Base-by-base conservation (phyloP, 2,329 filamentous ascomycete species). In the Neopestalotiopsis clavispora region DNA sequence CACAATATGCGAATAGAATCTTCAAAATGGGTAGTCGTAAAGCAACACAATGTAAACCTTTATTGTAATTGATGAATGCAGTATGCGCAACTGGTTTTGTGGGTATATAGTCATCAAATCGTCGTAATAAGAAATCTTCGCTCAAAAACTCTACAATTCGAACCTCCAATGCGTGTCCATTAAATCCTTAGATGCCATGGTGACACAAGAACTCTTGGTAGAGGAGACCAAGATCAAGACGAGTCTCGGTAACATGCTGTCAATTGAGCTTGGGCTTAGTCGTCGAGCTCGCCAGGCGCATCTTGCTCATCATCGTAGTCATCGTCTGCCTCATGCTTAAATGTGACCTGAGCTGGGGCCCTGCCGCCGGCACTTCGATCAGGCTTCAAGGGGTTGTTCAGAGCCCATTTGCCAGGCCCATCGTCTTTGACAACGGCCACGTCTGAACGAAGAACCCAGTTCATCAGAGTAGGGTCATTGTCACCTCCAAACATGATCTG, bases 361-460 rank as follows among this genome's bases (percentile, higher is more conserved):
- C 73, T 71, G 17, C 69, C 69, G 9, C 68, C 64, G 14, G 69
- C 71, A 10, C 68, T 65, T 38, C 64, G 34, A 40, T 57, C 62
- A 20, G 71, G 68, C 71, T 73, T 77, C 20, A 79, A 71, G 9
- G 77, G 77, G 66, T 77, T 78, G 66, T 74, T 71, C 52, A 79
- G 69, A 42, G 68, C 69, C 75, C 75, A 78, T 20, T 61, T 67
- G 13, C 75, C 76, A 32, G 70, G 72, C n/a, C 70, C 73, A 56
- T 67, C 74, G 17, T 49, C 71, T 60, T 70, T 69, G n/a, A 79
- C 72, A 57, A 79, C 76, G 13, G 73, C 73, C 14, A 79, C 74
- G 28, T 75, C 75, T 49, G 76, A 65, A n/a, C 74, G 72, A 2
- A 73, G 72, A 3, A 77, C 77, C 77, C 77, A 79, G 30, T 76